phyloP scores from a whole-genome alignment of 2,329 filamentous ascomycete species.

The Claviceps sp. region DNA sequence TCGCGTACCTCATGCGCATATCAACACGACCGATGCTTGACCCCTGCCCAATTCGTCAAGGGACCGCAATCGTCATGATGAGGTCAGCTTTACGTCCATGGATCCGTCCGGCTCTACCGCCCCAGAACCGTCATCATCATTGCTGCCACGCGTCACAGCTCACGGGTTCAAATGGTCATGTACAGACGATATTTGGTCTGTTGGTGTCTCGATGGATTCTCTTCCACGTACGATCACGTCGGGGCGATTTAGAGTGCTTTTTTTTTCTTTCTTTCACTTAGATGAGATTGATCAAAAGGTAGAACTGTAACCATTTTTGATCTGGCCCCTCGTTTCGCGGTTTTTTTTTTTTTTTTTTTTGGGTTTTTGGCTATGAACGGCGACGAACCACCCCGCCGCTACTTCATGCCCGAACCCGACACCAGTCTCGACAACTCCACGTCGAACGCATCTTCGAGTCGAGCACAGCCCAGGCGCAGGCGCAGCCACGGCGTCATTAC shows the following conservation, averaged over 20 bases:
- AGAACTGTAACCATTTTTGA: too few species aligned
- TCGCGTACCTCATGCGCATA: too few species aligned
- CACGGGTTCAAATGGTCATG: neutral
- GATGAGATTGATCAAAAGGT: too few species aligned
- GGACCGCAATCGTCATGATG: neutral
- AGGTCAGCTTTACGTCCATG: neutral
- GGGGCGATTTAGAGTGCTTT: too few species aligned
- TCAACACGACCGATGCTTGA: neutral
- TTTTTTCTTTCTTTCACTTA: too few species aligned
- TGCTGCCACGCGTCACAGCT: neutral
- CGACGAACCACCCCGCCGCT: neutral
- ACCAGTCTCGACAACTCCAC: neutral
- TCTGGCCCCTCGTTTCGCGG: neutral
- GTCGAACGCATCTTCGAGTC: neutral
- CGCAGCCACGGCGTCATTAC: conserved; percentile 42
- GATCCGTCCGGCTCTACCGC: neutral
- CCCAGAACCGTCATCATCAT: neutral
- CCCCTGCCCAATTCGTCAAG: neutral
- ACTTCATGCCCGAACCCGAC: neutral
- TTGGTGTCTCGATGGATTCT: too few species aligned
- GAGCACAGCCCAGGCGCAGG: conserved; percentile 26
- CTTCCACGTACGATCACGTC: too few species aligned
- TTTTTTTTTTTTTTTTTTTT: neutral
- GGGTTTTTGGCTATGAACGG: neutral
- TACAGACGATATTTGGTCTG: neutral